A percentile compares a stretch with the other conserved stretches of the same genome.
Evolutionary conservation across 2,329 filamentous ascomycete genomes (phyloP).

Genomic region (Xylogone sp.): DNA sequence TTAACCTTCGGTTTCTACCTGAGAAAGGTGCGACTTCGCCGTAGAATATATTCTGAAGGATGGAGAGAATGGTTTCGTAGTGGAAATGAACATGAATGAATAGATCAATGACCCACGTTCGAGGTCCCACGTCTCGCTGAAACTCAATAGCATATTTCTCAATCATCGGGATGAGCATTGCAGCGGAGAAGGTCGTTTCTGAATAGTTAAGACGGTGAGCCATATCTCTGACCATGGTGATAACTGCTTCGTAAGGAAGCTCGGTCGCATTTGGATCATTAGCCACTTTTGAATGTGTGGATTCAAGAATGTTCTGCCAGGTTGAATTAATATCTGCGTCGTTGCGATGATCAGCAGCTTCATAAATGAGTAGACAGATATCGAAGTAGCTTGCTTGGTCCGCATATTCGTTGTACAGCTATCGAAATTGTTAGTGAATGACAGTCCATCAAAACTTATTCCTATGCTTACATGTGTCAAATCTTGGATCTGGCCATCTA

Average conservation of each 20-base stretch:
- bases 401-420: constrained; percentile 92
- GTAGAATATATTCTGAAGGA: constrained; percentile 65
- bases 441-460: background rate
- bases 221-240: constrained; percentile 59
- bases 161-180: constrained; percentile 56
- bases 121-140: constrained; percentile 49
- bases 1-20: constrained; percentile 49
- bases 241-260: constrained; percentile 67
- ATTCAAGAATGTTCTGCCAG: constrained; percentile 78
- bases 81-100: constrained; percentile 61
- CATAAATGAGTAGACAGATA: constrained; percentile 87
- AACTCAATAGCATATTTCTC: constrained; percentile 59
- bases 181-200: constrained; percentile 63
- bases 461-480: constrained; percentile 66
- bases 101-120: constrained; percentile 48
- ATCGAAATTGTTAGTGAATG: constrained; percentile 11
- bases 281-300: constrained; percentile 53
- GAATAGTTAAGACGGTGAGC: constrained; percentile 62
- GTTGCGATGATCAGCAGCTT: constrained; percentile 87
- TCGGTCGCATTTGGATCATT: constrained; percentile 35
- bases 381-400: constrained; percentile 93
- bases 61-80: constrained; percentile 56
- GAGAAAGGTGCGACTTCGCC: constrained; percentile 62
- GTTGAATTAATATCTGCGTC: constrained; percentile 77
- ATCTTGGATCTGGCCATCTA: constrained; percentile 75